Evolutionary conservation across 1,139 yeast genomes (phyloP).

Genomic region (Pneumocystis oryctolagi): DNA sequence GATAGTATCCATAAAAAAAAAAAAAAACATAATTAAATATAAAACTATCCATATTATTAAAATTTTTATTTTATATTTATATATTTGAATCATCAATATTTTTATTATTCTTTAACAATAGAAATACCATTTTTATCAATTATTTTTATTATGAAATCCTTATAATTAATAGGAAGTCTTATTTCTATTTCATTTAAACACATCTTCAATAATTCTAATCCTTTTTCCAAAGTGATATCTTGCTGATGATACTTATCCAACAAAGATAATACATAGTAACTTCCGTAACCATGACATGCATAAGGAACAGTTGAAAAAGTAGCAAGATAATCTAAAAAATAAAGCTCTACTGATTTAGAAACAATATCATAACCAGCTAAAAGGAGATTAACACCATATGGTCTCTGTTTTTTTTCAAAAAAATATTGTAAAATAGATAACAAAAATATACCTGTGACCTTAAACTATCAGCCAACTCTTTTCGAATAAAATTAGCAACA

Average conservation of each 20-base stretch:
- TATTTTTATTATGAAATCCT: conserved; percentile 69
- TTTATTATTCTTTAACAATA: not conserved
- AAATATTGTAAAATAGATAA: not conserved
- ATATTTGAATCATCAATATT: not conserved
- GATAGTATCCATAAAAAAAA: too few relatives aligned
- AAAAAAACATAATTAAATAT: too few relatives aligned
- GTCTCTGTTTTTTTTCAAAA: conserved; percentile 35
- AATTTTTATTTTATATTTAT: not conserved
- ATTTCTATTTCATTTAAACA: conserved; percentile 67
- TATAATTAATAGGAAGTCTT: conserved; percentile 93
- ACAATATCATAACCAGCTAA: conserved; percentile 72
- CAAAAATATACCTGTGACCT: conserved; percentile 44
- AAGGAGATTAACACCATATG: conserved; percentile 82
- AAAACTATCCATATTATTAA: too few relatives aligned
- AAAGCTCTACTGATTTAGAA: conserved; percentile 48
- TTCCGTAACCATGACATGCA: conserved; percentile 95
- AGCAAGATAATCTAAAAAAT: conserved; percentile 90
- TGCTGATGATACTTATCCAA: conserved; percentile 80
- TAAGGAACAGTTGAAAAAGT: conserved; percentile 83
- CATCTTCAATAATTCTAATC: conserved; percentile 52
- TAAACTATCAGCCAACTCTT: conserved; percentile 69
- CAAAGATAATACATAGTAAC: conserved; percentile 77
- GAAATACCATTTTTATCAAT: conserved; percentile 42
- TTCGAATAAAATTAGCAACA: conserved; percentile 77
- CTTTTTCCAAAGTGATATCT: conserved; percentile 66